Percentiles rank a stretch among this genome's conserved stretches.
phyloP scores from a whole-genome alignment of 805 yeast species.

The Wickerhamiella azymoides region DNA sequence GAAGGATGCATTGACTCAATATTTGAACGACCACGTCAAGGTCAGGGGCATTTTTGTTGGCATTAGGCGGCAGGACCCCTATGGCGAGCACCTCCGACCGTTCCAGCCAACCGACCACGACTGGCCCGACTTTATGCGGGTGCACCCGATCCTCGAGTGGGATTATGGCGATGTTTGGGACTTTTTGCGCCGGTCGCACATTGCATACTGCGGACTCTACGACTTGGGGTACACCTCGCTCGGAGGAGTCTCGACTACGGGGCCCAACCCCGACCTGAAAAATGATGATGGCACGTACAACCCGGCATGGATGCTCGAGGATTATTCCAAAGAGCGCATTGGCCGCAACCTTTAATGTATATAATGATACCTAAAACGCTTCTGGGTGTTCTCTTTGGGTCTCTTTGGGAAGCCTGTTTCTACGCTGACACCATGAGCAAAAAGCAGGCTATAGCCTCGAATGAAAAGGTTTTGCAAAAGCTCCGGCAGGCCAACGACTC shows the following conservation, averaged over 20 bases:
- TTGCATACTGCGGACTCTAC: slow-evolving; percentile 63
- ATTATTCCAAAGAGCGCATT: slow-evolving; percentile 39
- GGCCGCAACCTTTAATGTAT: slow-evolving; percentile 13
- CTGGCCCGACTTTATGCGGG: slow-evolving; percentile 78
- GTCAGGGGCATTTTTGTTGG: slow-evolving; percentile 78
- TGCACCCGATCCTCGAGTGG: slow-evolving; percentile 89
- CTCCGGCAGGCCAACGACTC: background rate
- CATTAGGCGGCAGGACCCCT: slow-evolving; percentile 78
- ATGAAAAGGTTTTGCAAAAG: background rate
- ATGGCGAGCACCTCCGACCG: slow-evolving; percentile 41
- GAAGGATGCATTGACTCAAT: slow-evolving; percentile 56
- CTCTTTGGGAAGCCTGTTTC: too few species aligned
- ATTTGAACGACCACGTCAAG: slow-evolving; percentile 37
- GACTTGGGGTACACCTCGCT: slow-evolving; percentile 79
- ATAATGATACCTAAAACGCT: background rate
- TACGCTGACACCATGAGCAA: background rate
- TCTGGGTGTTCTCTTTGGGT: too few species aligned
- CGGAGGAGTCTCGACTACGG: slow-evolving; percentile 64
- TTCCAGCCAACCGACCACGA: slow-evolving; percentile 72
- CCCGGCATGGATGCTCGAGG: slow-evolving; percentile 33
- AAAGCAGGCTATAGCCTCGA: background rate
- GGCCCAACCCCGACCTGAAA: slow-evolving; percentile 50
- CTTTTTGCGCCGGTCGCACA: slow-evolving; percentile 45
- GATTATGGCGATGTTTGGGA: slow-evolving; percentile 68
- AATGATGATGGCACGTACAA: slow-evolving; percentile 32